Base-by-base conservation (phyloP, 371 early-diverging fungal species). In the Rhizopus delemar region DNA sequence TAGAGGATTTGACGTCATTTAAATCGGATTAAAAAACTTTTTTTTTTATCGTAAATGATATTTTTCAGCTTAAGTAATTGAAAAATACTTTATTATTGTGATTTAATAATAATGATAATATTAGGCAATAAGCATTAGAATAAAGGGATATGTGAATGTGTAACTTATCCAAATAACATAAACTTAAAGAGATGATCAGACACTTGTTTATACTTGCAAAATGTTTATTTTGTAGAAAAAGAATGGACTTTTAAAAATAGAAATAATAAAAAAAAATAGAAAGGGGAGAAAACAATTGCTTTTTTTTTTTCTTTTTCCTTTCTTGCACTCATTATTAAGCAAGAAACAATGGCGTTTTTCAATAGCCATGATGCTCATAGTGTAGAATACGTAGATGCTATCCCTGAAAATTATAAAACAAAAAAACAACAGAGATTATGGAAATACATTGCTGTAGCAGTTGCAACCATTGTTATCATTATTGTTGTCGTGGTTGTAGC, bases 401-500 rank as follows among this genome's bases (percentile, higher is more conserved):
- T 58, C 4, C 69, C 69, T 2, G 38, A 8, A 3, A 49, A 69
- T 31, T 38, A 43, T 6, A 60, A 55, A 46, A 64, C 65, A 33
- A 13, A 9, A 2, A 60, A 55, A 22, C 65, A 68, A 57, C 65
- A 66, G 38, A 56, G 45, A 28, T 39, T 58, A 41, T 70, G 74
- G 70, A 48, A 48, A 13, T 63, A 39, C 41, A 62, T 62, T 22
- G 59, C 53, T 0, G 22, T 64, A 4, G 66, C 51, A n/a, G 56
- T 66, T 16, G 45, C 63, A 13, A 52, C 69, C n/a, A 41, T 66
- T 35, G 45, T 77, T n/a, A 51, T 74, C 2, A 60, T 76, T 5
- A 51, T 74, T 8, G 62, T 73, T 1, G 69, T 77, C 9, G 56
- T 73, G 1, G 78, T 70, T 5, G 69, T 70, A 2, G 63, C 70